Conservation (phyloP, 495 filamentous ascomycete genomes). For the Jackrogersella minutella region DNA sequence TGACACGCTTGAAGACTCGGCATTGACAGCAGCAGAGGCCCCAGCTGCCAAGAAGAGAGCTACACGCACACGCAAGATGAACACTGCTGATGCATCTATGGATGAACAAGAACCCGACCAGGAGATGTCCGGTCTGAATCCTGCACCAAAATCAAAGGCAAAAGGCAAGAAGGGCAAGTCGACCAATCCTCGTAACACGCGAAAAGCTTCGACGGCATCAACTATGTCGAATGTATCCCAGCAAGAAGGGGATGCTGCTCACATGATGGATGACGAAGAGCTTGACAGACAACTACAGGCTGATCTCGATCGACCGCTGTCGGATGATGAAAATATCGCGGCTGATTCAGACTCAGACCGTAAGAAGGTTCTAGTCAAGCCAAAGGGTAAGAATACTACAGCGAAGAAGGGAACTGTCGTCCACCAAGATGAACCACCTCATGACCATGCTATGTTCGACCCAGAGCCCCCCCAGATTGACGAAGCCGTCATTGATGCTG, state of each 20-base stretch:
- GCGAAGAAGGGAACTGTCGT: constrained; percentile 6
- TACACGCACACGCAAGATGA: constrained; percentile 57
- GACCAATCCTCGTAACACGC: constrained; percentile 52
- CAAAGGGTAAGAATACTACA: constrained; percentile 48
- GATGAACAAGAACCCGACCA: constrained; percentile 41
- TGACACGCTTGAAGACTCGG: constrained; percentile 62
- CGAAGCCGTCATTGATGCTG: constrained; percentile 56
- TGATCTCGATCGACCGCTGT: constrained; percentile 67
- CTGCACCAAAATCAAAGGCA: constrained; percentile 35
- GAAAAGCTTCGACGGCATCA: constrained; percentile 62
- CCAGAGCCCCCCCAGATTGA: constrained; percentile 50
- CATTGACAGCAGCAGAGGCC: constrained; percentile 50
- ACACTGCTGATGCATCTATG: constrained; percentile 34
- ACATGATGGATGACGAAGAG: constrained; percentile 66
- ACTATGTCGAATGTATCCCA: constrained; percentile 48
- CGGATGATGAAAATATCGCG: constrained; percentile 60
- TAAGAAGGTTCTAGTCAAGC: constrained; percentile 43
- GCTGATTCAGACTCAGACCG: constrained; percentile 49
- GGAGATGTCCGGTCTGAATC: constrained; percentile 46
- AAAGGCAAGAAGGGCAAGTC: constrained; percentile 47
- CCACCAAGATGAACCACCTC: constrained; percentile 26
- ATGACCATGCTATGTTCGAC: constrained; percentile 57
- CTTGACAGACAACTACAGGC: constrained; percentile 73
- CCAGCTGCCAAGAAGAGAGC: constrained; percentile 74
- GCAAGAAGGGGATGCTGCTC: constrained; percentile 46